phyloP scores from a whole-genome alignment of 805 yeast species.

The Saccharomycopsis schoenii region DNA sequence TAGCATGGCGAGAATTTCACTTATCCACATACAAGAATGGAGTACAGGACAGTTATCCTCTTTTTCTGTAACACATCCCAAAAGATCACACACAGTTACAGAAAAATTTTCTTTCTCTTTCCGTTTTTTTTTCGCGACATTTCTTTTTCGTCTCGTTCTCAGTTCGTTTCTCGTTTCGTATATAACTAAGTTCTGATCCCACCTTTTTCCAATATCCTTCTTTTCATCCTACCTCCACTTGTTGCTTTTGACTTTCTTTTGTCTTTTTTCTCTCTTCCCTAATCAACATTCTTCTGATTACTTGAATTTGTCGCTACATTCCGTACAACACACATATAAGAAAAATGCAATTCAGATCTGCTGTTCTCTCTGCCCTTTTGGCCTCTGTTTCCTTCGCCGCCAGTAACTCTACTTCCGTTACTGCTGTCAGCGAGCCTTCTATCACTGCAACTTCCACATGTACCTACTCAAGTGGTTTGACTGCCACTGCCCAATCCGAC shows the following conservation, averaged over 20 bases:
- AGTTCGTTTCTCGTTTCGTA: not conserved
- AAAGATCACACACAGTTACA: not conserved
- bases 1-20: not conserved
- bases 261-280: not conserved
- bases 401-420: constrained; percentile 33
- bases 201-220: not conserved
- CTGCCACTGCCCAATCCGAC: constrained; percentile 74
- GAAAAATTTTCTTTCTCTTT: not conserved
- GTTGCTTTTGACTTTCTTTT: not conserved
- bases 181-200: not conserved
- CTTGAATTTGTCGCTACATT: not conserved
- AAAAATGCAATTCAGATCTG: constrained; percentile 16
- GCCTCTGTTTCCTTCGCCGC: constrained; percentile 20
- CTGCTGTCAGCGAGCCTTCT: constrained; percentile 46
- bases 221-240: not conserved
- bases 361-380: constrained; percentile 10
- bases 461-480: constrained; percentile 47
- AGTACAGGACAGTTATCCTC: not conserved
- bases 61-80: constrained; percentile 1
- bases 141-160: not conserved
- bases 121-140: not conserved
- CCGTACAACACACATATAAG: not conserved
- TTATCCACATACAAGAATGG: not conserved
- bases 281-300: not conserved
- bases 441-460: constrained; percentile 48